phyloP scores from a whole-genome alignment of 768 basidiomycete species.

The Calocera viscosa region DNA sequence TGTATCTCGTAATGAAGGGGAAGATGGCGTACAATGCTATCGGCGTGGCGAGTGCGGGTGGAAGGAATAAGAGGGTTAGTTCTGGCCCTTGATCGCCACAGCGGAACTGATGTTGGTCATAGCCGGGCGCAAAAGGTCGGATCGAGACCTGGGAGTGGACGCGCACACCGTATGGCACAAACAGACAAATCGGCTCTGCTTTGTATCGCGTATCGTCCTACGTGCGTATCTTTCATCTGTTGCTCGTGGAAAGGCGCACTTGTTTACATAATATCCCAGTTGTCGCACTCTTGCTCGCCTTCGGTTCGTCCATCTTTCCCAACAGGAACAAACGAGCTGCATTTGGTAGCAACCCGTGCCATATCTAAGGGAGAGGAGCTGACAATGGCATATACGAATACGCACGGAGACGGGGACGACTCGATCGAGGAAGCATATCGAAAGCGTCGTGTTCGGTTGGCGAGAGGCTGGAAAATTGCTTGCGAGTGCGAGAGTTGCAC shows the following conservation, averaged over 20 bases:
- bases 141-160: conserved; percentile 57
- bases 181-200: conserved; percentile 61
- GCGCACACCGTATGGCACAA: conserved; percentile 63
- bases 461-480: conserved; percentile 69
- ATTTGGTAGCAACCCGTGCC: conserved; percentile 51
- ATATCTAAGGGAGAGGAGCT: conserved; percentile 67
- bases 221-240: conserved; percentile 26
- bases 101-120: conserved; percentile 30
- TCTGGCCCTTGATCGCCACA: not conserved
- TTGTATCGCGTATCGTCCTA: conserved; percentile 69
- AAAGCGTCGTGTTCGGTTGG: conserved; percentile 59
- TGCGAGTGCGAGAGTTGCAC: conserved; percentile 57
- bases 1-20: conserved; percentile 47
- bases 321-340: conserved; percentile 53
- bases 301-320: conserved; percentile 52
- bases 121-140: conserved; percentile 14
- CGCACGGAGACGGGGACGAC: conserved; percentile 37
- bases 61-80: conserved; percentile 58
- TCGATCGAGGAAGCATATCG: conserved; percentile 43
- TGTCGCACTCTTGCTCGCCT: conserved; percentile 64
- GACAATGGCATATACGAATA: conserved; percentile 59
- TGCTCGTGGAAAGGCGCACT: not conserved
- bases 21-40: conserved; percentile 68
- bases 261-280: conserved; percentile 25
- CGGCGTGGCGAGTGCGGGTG: conserved; percentile 54